Evolutionary conservation across 2,329 filamentous ascomycete species (phyloP).

Genomic region (Curvularia lunata): DNA sequence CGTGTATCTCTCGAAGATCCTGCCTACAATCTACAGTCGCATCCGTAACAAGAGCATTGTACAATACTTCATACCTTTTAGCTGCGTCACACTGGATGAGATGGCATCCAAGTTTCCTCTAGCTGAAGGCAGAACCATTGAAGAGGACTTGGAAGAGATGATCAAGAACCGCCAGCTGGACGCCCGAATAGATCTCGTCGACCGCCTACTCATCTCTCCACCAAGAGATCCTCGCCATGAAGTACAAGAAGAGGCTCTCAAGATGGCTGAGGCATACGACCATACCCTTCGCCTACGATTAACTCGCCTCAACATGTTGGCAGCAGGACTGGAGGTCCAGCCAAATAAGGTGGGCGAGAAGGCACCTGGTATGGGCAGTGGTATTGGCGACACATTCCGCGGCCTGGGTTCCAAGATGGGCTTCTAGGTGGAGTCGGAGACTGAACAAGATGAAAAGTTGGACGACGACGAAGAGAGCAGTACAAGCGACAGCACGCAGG

Average conservation of each 20-base stretch:
- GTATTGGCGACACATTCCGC: slow-evolving; percentile 36
- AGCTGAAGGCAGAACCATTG: slow-evolving; percentile 58
- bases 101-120: slow-evolving; percentile 78
- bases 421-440: slow-evolving; percentile 22
- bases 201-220: slow-evolving; percentile 76
- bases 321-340: slow-evolving; percentile 74
- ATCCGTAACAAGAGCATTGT: slow-evolving; percentile 92
- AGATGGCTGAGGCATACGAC: slow-evolving; percentile 73
- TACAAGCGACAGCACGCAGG: neutral
- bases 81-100: slow-evolving; percentile 78
- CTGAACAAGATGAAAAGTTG: neutral
- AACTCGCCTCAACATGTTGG: slow-evolving; percentile 75
- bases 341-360: slow-evolving; percentile 33
- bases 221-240: slow-evolving; percentile 69
- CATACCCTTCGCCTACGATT: slow-evolving; percentile 77
- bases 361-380: slow-evolving; percentile 23
- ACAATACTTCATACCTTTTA: slow-evolving; percentile 91
- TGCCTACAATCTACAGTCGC: slow-evolving; percentile 70
- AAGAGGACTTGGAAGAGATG: slow-evolving; percentile 77
- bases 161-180: slow-evolving; percentile 75
- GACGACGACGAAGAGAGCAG: neutral
- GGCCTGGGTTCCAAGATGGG: slow-evolving; percentile 41
- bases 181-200: slow-evolving; percentile 83
- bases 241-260: slow-evolving; percentile 73
- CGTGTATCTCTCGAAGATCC: slow-evolving; percentile 78